These are phyloP conservation scores for Elaeis guineensis DNA, from an alignment of 176 grass and related monocot species.

Conservation along the genomic window DNA sequence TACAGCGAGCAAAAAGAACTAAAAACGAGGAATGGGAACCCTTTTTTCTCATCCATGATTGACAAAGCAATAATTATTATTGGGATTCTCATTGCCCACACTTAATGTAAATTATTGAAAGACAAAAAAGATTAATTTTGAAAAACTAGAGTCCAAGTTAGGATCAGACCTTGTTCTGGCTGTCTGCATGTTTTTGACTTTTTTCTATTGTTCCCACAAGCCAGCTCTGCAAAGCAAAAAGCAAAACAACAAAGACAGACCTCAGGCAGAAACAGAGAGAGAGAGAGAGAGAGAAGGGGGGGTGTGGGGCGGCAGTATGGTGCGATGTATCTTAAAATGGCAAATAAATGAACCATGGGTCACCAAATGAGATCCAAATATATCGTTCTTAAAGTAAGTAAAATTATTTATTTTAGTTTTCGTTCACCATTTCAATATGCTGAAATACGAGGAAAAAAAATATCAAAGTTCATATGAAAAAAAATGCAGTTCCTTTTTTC, in stretches of 20 bases:
- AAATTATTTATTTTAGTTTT: too few species aligned
- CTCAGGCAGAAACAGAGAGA: neutral
- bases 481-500: too few species aligned
- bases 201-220: slow-evolving; percentile 9
- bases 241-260: slow-evolving; percentile 18
- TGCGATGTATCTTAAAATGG: slow-evolving; percentile 19
- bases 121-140: too few species aligned
- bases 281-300: slow-evolving; percentile 9
- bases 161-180: slow-evolving; percentile 54
- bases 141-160: neutral
- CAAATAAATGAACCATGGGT: slow-evolving; percentile 38
- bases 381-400: too few species aligned
- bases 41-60: neutral
- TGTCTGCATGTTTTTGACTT: slow-evolving; percentile 47
- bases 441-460: too few species aligned
- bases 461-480: too few species aligned
- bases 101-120: too few species aligned
- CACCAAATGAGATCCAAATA: neutral
- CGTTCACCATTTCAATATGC: too few species aligned
- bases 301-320: too few species aligned
- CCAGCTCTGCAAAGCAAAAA: slow-evolving; percentile 7
- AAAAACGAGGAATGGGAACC: neutral
- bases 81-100: too few species aligned
- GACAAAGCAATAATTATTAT: too few species aligned
- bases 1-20: neutral